phyloP scores from a whole-genome alignment of 192 early-diverging fungal genomes.

The Entomortierella lignicola region DNA sequence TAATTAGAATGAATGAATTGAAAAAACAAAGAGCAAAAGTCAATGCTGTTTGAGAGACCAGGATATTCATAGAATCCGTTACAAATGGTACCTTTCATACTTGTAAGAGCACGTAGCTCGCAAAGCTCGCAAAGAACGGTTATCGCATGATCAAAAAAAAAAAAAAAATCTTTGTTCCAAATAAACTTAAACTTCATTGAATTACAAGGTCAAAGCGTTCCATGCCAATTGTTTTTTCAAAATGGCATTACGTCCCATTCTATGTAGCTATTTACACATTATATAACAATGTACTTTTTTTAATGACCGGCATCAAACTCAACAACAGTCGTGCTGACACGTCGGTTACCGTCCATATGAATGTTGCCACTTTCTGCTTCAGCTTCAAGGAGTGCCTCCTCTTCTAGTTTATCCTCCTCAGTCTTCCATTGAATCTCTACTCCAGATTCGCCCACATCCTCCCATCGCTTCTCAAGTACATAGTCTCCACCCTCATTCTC shows the following conservation, averaged over 20 bases:
- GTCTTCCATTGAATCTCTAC: constrained; percentile 43
- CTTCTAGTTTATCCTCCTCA: constrained; percentile 21
- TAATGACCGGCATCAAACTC: constrained; percentile 26
- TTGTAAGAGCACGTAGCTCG: too few species aligned
- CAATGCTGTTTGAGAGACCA: too few species aligned
- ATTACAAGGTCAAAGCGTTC: too few species aligned
- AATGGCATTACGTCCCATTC: background rate
- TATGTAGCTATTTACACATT: background rate
- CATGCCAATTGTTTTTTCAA: too few species aligned
- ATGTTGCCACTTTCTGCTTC: background rate
- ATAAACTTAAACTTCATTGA: too few species aligned
- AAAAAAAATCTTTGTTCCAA: too few species aligned
- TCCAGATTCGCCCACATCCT: constrained; percentile 43
- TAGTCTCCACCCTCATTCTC: constrained; percentile 52
- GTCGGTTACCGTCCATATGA: constrained; percentile 25
- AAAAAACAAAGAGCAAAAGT: too few species aligned
- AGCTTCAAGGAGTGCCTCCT: constrained; percentile 6
- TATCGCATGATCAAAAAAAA: too few species aligned
- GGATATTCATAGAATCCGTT: too few species aligned
- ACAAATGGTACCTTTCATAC: too few species aligned
- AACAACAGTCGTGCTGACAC: constrained; percentile 34
- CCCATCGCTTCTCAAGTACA: constrained; percentile 51
- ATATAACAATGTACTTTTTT: background rate
- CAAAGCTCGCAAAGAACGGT: too few species aligned
- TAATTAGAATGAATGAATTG: too few species aligned